Base-by-base conservation (phyloP, 768 basidiomycete species). In the Pulveroboletus frians region DNA sequence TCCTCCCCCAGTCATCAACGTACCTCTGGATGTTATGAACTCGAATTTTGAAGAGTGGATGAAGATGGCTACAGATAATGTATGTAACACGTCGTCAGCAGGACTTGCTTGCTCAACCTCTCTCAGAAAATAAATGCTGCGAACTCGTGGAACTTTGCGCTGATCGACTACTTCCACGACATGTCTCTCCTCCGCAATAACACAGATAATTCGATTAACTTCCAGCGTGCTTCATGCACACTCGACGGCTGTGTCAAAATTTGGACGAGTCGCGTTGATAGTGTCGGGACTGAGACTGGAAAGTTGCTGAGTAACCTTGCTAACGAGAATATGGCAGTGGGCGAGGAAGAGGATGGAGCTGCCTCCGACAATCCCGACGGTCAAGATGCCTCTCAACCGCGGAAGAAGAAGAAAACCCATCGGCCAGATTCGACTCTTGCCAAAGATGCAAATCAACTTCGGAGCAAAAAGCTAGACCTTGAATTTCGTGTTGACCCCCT, bases 31-130 rank as follows among this genome's bases (percentile, higher is more conserved):
- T 55, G 79, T 92, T n/a, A 89, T 90, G 81, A 90, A 77, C 69
- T 86, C 84, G 34, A 96, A 93, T 59, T 96, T 86, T 62, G 96
- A 99, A 66, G 93, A 98, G 69, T 98, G 96, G 96, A 98, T 99
- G 95, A 98, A 98, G 75, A 84, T 98, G 84, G 93, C 94, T 1
- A 98, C 95, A 3, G 95, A 98, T 65, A 98, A 98, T 69, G 96
- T 97, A 14, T 32, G 53, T 64, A 34, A n/a, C 37, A 6, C n/a
- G 5, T 27, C 13, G 23, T 42, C 31, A 8, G 46, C 39, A 29
- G 0, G 21, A 23, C 26, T 27, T 21, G 18, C 37, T 20, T 43
- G 35, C 50, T 55, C 38, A 67, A 46, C 35, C 41, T 52, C 40
- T 50, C 30, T 17, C 62, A 98, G 96, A 99, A 98, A 97, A 98